These are phyloP conservation scores for Pleurotus giganteus DNA, from an alignment of 768 basidiomycete species.

Conservation along the genomic window DNA sequence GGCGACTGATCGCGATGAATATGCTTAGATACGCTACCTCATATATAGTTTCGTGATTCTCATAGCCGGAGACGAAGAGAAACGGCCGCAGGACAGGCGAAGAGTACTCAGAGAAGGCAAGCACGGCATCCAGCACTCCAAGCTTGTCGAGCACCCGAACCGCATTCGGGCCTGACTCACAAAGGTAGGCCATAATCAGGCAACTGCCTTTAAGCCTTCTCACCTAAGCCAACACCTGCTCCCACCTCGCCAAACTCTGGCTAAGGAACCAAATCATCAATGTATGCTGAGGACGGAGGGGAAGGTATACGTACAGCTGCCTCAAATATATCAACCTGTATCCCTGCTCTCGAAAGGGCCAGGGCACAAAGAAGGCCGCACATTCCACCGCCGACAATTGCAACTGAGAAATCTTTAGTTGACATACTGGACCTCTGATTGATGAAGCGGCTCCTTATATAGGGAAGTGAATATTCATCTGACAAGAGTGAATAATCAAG, in stretches of 20 bases:
- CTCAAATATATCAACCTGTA: constrained; percentile 51
- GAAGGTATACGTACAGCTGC: constrained; percentile 36
- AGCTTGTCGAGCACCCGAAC: constrained; percentile 41
- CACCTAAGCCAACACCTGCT: constrained; percentile 53
- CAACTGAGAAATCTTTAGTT: constrained; percentile 43
- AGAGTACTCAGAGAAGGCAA: constrained; percentile 33
- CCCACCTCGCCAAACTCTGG: constrained; percentile 50
- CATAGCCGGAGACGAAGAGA: constrained; percentile 39
- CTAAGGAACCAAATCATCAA: constrained; percentile 21
- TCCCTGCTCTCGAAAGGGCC: constrained; percentile 37
- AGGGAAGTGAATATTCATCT: not conserved
- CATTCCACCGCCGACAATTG: constrained; percentile 57
- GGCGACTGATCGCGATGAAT: not conserved
- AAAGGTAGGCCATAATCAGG: not conserved
- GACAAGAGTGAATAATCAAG: not conserved
- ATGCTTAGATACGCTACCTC: constrained; percentile 41
- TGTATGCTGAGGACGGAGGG: constrained; percentile 4
- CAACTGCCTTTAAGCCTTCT: not conserved
- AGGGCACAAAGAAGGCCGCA: constrained; percentile 50
- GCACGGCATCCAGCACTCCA: constrained; percentile 40
- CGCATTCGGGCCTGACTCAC: constrained; percentile 44
- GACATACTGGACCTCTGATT: no score
- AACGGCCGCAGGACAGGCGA: constrained; percentile 32
- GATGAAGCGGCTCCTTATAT: not conserved
- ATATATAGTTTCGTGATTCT: constrained; percentile 40